Evolutionary conservation across 331 rosid genomes (phyloP).

Genomic region (Phaseolus coccineus): DNA sequence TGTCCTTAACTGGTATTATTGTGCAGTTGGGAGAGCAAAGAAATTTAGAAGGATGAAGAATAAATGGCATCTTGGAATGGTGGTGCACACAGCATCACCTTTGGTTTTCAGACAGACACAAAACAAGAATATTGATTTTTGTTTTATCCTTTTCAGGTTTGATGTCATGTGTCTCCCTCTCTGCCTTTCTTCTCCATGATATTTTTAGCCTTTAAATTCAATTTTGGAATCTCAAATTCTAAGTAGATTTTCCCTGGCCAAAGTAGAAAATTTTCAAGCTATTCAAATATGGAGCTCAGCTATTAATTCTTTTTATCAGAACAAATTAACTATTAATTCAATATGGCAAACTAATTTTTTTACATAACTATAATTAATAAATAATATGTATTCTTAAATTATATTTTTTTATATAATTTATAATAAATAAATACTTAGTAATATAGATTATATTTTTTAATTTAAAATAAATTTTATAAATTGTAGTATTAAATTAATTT

Average conservation of each 20-base stretch:
- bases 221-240: background rate
- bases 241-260: background rate
- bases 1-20: background rate
- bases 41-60: constrained; percentile 62
- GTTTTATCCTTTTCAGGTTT: constrained; percentile 49
- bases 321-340: no score
- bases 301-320: no score
- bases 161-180: background rate
- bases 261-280: background rate
- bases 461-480: background rate
- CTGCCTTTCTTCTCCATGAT: constrained; percentile 29
- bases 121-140: background rate
- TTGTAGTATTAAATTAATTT: no score
- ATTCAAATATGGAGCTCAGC: background rate
- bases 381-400: no score
- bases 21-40: constrained; percentile 45
- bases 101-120: constrained; percentile 38
- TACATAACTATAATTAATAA: background rate
- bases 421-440: background rate
- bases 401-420: background rate
- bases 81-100: constrained; percentile 53
- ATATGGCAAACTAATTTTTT: background rate
- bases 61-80: constrained; percentile 60
- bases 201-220: background rate
- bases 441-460: background rate